phyloP scores from a whole-genome alignment of 2,329 filamentous ascomycete species.

The Hypoxylon sp. region DNA sequence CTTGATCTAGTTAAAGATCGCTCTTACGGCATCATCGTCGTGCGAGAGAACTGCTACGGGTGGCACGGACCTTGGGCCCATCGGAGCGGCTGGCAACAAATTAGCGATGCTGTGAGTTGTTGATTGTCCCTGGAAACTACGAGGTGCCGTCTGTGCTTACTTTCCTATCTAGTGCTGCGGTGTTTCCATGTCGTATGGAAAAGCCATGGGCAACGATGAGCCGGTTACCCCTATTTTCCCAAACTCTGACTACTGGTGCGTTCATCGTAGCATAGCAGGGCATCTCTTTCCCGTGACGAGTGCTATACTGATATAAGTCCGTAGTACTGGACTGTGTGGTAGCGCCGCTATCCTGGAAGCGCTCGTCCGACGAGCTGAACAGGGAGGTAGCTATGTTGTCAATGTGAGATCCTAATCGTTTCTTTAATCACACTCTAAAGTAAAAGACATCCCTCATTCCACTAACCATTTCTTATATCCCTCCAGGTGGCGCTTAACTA shows the following conservation, averaged over 20 bases:
- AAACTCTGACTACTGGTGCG: slow-evolving; percentile 52
- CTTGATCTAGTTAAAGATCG: slow-evolving; percentile 59
- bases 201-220: slow-evolving; percentile 57
- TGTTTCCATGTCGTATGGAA: slow-evolving; percentile 62
- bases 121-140: background rate
- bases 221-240: slow-evolving; percentile 53
- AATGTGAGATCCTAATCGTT: slow-evolving; percentile 55
- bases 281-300: background rate
- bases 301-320: background rate
- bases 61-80: slow-evolving; percentile 64
- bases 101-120: slow-evolving; percentile 60
- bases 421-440: background rate
- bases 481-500: slow-evolving; percentile 57
- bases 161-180: slow-evolving; percentile 50
- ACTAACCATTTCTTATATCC: background rate
- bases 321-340: slow-evolving; percentile 60
- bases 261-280: background rate
- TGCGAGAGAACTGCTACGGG: slow-evolving; percentile 68
- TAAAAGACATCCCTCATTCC: background rate
- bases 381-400: slow-evolving; percentile 59
- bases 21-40: slow-evolving; percentile 61
- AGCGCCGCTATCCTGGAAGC: slow-evolving; percentile 60
- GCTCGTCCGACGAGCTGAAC: slow-evolving; percentile 56
- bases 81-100: slow-evolving; percentile 68
- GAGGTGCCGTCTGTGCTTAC: background rate